Evolutionary conservation across 1,284 basidiomycete genomes (phyloP), one percentile per base, ranked within the genome.

Genomic region (Puccinia brachypodii): DNA sequence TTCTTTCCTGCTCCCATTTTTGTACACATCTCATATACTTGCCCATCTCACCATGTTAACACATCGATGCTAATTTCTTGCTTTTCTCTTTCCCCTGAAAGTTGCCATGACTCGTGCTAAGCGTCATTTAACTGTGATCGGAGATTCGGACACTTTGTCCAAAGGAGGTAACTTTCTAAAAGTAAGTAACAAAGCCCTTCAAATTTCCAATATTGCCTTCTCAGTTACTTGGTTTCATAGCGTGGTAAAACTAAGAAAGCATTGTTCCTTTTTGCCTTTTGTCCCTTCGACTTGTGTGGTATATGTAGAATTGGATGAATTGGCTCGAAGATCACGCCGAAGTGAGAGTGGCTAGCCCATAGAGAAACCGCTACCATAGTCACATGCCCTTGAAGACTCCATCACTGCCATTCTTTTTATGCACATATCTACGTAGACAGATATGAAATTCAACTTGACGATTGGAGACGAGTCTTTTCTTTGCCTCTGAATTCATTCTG

Each of bases 41-140:
- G 31, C 13, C 22, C 3, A 40, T 31, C 33, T 42, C 25, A 8
- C 9, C 62, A 42, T 28, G 31, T 7, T 47, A 28, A 38, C 22
- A 14, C n/a, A 19, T 33, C 58, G 9, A 58, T 14, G 9, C 28
- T 77, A 11, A 9, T 56, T 58, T 77, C 71, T 0, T 40, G 31
- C 42, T 36, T 36, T 53, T 19, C 28, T 58, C 3, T 36, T 25
- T 75, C 50, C 14, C 25, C 58, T 31, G 28, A 62, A 71, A 92
- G 94, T 96, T 68, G 94, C 94, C 0, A 98, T 98, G 96, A 98
- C 96, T 1, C 89, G 95, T 71, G 93, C 95, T 2, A 92, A 92
- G 84, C 89, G 95, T n/a, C 94, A 96, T 86, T 88, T 98, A 80
- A 94, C 94, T 84, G 88, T 98, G 1, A 90, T 98, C 0, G 96